Base-by-base conservation (phyloP, 352 stramenopile species). In the Elongisporangium undulatum region DNA sequence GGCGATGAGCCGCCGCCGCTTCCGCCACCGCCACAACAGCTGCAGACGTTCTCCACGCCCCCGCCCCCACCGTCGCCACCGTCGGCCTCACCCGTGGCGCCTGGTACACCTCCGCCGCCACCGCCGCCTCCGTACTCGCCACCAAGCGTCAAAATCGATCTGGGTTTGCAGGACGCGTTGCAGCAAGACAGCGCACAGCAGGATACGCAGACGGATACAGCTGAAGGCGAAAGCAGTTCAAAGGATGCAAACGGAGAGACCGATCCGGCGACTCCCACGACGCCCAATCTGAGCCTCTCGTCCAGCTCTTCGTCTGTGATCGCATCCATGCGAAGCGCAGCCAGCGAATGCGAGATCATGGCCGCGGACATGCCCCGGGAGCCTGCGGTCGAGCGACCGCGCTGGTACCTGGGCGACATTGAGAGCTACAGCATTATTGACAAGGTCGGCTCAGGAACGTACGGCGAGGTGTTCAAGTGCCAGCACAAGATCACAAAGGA, bases 381-480 rank as follows among this genome's bases (percentile, higher is more conserved):
- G 4, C 26, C 59, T 3, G 70, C 68, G 2, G 48, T 45, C 0
- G 85, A 89, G 61, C 73, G 70, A 39, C 63, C 81, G 6, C 69
- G 85, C n/a, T 93, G 83, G 59, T 91, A 95, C 51, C 76, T 95
- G 45, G 85, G 85, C 22, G 82, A 93, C 49, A 95, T 95, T 61
- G 82, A 93, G 26, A 91, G 74, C 62, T 95, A 95, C 62, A 93
- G 72, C 60, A 94, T 95, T 48, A 95, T 95, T 62, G 86, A 94
- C 67, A 93, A 95, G 65, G 81, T 95, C 1, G 86, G 86, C 3
- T 93, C 82, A 0, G 86, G 86, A 22, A 95, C 86, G 1, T 95
- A 95, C 59, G 86, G 86, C 23, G 86, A 95, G 71, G 86, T 95
- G 29, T 95, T 94, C 62, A 95, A 95, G 67, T 93, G 84, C 55